phyloP scores from a whole-genome alignment of 768 basidiomycete species.

The Lactarius sp. region DNA sequence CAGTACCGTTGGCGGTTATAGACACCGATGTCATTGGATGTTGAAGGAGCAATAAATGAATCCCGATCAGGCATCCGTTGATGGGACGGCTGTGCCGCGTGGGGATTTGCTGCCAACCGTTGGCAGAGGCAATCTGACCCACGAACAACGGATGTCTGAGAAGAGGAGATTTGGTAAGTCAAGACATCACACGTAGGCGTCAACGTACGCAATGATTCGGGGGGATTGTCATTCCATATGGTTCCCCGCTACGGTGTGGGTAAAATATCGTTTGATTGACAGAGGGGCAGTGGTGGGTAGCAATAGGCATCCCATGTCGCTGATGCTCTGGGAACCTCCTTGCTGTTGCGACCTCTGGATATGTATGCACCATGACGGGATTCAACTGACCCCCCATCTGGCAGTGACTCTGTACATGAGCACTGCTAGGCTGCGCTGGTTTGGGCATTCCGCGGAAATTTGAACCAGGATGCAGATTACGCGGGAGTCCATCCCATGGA shows the following conservation, averaged over 20 bases:
- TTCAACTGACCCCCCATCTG: neutral
- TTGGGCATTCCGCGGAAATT: neutral
- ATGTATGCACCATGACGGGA: no score
- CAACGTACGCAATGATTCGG: neutral
- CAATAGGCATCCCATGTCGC: neutral
- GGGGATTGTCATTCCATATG: neutral
- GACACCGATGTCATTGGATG: neutral
- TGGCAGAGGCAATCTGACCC: neutral
- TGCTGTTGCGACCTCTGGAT: neutral
- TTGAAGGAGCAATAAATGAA: neutral
- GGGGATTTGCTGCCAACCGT: neutral
- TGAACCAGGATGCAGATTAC: neutral
- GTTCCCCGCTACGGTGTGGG: neutral
- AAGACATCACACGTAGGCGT: neutral
- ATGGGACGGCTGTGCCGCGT: no score
- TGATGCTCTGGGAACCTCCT: neutral
- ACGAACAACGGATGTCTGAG: neutral
- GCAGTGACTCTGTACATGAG: neutral
- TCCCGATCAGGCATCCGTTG: neutral
- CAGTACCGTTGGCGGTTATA: neutral
- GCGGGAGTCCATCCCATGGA: neutral
- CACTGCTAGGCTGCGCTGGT: neutral
- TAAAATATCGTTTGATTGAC: neutral
- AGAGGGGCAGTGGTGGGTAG: neutral
- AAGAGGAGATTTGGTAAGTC: neutral